Evolutionary conservation across 495 filamentous ascomycete genomes (phyloP), one percentile per base, ranked within the genome.

Genomic region (Amphirosellinia nigrospora): DNA sequence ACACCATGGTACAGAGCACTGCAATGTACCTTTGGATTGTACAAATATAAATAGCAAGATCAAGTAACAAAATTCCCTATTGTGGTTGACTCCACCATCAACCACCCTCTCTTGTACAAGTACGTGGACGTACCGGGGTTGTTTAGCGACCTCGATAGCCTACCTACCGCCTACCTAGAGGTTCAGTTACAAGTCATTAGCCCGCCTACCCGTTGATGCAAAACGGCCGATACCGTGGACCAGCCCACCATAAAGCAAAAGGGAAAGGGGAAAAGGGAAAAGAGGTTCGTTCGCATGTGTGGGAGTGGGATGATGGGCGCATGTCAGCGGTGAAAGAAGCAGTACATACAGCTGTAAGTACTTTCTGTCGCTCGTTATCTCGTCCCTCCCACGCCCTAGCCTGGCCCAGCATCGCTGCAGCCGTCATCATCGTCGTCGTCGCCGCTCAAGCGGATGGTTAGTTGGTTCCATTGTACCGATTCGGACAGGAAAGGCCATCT

Each of bases 251-350:
- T 30, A n/a, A 21, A 19, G n/a, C 41, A n/a, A n/a, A n/a, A n/a
- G n/a, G n/a, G n/a, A n/a, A n/a, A n/a, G n/a, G n/a, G n/a, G n/a
- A n/a, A n/a, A n/a, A n/a, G 36, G 30, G 32, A 30, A 32, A 28
- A 23, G 58, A 67, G 52, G 46, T 23, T 23, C 32, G 56, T 39
- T n/a, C n/a, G n/a, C n/a, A n/a, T n/a, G n/a, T n/a, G n/a, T n/a
- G n/a, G n/a, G n/a, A n/a, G 23, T 46, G 53, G 38, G 53, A 68
- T 45, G 65, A 58, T 56, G 41, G 56, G 61, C 55, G 41, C 66
- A 68, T 52, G 66, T 61, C 66, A 52, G 53, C 58, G 56, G 43
- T 52, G 38, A 59, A 60, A 38, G 65, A 39, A 38, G 65, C 65
- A 45, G 39, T n/a, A 45, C 64, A 58, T 15, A 5, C 41, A 52